Percentiles rank a stretch among this genome's conserved stretches.
Conservation (phyloP, 1,139 yeast genomes). For the Yamadazyma trypodendri region DNA sequence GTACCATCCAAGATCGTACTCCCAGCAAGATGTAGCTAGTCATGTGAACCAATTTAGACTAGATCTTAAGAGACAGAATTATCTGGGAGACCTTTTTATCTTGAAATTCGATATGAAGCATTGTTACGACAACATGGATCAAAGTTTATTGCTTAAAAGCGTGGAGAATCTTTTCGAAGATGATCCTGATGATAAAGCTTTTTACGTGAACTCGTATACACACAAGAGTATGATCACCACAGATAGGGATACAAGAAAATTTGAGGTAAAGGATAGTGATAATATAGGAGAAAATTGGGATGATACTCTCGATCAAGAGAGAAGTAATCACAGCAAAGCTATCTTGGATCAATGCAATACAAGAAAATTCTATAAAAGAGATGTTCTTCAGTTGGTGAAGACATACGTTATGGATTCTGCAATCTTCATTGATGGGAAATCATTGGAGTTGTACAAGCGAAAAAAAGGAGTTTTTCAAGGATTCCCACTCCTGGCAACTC, state of each 20-base stretch:
- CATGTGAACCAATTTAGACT: constrained; percentile 17
- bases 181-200: constrained; percentile 22
- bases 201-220: constrained; percentile 22
- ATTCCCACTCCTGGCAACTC: constrained; percentile 67
- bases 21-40: constrained; percentile 27
- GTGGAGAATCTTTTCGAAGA: constrained; percentile 24
- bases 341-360: constrained; percentile 13
- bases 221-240: constrained; percentile 14
- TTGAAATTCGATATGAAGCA: constrained; percentile 76
- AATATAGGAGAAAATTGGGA: constrained; percentile 11
- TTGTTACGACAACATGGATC: constrained; percentile 78
- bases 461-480: constrained; percentile 85
- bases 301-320: not conserved
- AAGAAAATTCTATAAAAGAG: constrained; percentile 10
- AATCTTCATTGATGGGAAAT: constrained; percentile 11
- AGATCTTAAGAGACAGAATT: constrained; percentile 15
- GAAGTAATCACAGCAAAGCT: constrained; percentile 6
- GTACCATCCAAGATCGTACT: constrained; percentile 26
- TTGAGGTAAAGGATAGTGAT: constrained; percentile 6
- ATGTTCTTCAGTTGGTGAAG: constrained; percentile 12
- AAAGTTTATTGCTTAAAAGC: constrained; percentile 37
- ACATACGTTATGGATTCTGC: constrained; percentile 15
- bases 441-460: constrained; percentile 32
- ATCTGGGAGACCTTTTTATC: constrained; percentile 44
- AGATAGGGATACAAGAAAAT: constrained; percentile 8